Base-by-base conservation (phyloP, 164 flowering plant species). In the Magnolia changhungtana region DNA sequence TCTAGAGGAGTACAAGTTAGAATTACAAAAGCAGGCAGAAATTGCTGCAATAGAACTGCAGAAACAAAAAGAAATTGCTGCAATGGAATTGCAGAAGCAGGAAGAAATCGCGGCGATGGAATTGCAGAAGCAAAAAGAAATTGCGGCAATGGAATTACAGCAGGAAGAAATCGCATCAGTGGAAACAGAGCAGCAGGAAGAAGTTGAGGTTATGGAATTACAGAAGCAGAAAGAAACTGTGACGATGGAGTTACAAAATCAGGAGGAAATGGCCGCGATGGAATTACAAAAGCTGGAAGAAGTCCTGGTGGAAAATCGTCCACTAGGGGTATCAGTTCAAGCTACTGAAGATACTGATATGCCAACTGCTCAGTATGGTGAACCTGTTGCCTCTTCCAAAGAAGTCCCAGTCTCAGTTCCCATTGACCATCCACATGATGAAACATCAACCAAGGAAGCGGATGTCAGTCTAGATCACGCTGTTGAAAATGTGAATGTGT, bases 21-120 rank as follows among this genome's bases (percentile, higher is more conserved):
- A 87, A 77, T 91, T 85, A 23, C 24, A 23, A 72, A 79, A 83
- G 66, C 80, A n/a, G 79, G 31, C 83, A 87, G 74, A 88, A 87
- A 77, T 92, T 90, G 86, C 79, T 74, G 58, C 8, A 51, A 51
- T 51, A 13, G 58, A 51, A 51, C 13, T 51, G 3, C 58, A 7
- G 58, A 51, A 13, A 1, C 1, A n/a, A 51, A 51, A 51, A 13
- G 58, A 51, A 2, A 51, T 51, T 51, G 58, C 58, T 8, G 58
- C 58, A 51, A 51, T 51, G 58, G 10, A 51, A 51, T 13, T 51
- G 13, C 8, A n/a, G 58, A 8, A 51, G 58, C 58, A 51, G 13
- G 58, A 51, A 51, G 58, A 51, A 1, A 51, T 8, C 8, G 58
- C 58, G 13, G 58, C 58, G 58, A 51, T 51, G 58, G 58, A 51